phyloP scores from a whole-genome alignment of 108 stramenopile genomes.

The Nitzschia sp. region DNA sequence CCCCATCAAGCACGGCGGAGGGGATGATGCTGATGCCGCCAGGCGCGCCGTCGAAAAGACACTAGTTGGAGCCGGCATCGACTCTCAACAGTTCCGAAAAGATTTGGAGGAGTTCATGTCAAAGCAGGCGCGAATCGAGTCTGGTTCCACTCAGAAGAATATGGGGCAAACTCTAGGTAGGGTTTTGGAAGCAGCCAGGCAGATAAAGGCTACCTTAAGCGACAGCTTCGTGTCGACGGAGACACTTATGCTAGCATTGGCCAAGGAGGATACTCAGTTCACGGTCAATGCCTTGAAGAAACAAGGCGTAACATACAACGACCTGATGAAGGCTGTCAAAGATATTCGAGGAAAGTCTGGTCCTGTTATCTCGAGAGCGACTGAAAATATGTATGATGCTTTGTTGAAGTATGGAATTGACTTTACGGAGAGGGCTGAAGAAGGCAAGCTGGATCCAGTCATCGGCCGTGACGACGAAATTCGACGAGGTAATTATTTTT shows the following conservation, averaged over 20 bases:
- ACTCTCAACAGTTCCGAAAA: constrained; percentile 46
- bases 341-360: constrained; percentile 61
- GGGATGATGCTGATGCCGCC: constrained; percentile 68
- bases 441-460: constrained; percentile 93
- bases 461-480: constrained; percentile 99
- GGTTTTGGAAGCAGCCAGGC: constrained; percentile 61
- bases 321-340: constrained; percentile 56
- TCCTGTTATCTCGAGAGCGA: constrained; percentile 59
- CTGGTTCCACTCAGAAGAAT: constrained; percentile 51
- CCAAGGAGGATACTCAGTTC: constrained; percentile 65
- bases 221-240: constrained; percentile 86
- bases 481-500: no score
- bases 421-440: constrained; percentile 84
- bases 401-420: constrained; percentile 95
- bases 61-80: constrained; percentile 56
- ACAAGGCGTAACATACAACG: constrained; percentile 54
- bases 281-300: constrained; percentile 53
- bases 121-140: constrained; percentile 60
- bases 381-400: constrained; percentile 94
- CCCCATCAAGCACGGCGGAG: constrained; percentile 68
- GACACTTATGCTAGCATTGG: constrained; percentile 63
- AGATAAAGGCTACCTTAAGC: constrained; percentile 51
- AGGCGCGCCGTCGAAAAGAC: constrained; percentile 62
- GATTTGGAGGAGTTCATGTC: constrained; percentile 63
- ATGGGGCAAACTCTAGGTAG: constrained; percentile 70